Conservation (phyloP, 768 basidiomycete species). For the Paxillus rubicundulus region DNA sequence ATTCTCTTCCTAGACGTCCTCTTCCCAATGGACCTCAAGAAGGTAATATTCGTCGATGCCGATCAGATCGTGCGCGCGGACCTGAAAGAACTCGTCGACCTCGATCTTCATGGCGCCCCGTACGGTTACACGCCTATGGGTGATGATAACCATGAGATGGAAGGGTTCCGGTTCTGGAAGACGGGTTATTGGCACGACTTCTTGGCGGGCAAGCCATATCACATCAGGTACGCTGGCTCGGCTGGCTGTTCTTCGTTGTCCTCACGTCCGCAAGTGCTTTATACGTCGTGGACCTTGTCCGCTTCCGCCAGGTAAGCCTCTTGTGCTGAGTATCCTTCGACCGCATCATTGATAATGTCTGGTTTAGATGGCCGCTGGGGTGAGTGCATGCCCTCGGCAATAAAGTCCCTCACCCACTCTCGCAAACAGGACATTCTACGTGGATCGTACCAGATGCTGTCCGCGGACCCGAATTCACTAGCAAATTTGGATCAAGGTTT, state of each 20-base stretch:
- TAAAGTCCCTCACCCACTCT: constrained; percentile 1
- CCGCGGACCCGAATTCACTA: constrained; percentile 90
- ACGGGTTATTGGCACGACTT: constrained; percentile 94
- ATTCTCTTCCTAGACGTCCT: constrained; percentile 98
- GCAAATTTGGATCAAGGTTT: constrained; percentile 93
- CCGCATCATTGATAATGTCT: neutral
- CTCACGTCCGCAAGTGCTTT: constrained; percentile 61
- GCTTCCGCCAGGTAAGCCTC: constrained; percentile 77
- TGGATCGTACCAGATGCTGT: constrained; percentile 89
- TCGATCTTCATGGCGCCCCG: constrained; percentile 89
- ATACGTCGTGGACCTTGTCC: constrained; percentile 92
- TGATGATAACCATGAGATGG: constrained; percentile 90
- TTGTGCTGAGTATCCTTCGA: neutral
- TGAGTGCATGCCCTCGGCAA: constrained; percentile 25
- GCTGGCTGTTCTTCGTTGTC: neutral
- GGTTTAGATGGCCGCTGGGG: constrained; percentile 54
- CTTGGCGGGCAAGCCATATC: constrained; percentile 81
- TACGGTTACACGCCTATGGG: constrained; percentile 99
- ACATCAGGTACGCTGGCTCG: constrained; percentile 71
- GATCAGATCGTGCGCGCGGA: constrained; percentile 98
- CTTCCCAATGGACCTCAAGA: constrained; percentile 98
- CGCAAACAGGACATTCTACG: constrained; percentile 72
- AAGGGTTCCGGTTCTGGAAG: constrained; percentile 99
- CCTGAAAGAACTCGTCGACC: constrained; percentile 88
- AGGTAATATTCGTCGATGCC: constrained; percentile 98